These are phyloP conservation scores for Claviceps sp. DNA, from an alignment of 2,329 filamentous ascomycete genomes.

Conservation along the genomic window DNA sequence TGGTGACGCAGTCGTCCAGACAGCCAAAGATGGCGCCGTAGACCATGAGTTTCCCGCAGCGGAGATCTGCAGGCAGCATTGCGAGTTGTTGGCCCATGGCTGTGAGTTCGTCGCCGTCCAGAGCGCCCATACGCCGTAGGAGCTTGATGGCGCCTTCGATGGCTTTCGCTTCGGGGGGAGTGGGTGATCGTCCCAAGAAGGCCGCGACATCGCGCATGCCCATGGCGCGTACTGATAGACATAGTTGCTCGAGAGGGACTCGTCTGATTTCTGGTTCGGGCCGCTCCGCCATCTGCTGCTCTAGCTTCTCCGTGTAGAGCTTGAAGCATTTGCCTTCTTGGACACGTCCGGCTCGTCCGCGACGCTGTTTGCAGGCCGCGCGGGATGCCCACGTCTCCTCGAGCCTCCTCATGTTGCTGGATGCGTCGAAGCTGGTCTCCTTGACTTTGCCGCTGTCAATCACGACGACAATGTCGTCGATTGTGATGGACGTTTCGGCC, in stretches of 20 bases:
- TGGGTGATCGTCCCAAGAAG: slow-evolving; percentile 78
- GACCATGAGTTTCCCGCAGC: slow-evolving; percentile 89
- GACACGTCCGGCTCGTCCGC: slow-evolving; percentile 87
- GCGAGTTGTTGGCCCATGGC: slow-evolving; percentile 87
- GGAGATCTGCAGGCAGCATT: slow-evolving; percentile 84
- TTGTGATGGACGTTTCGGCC: slow-evolving; percentile 95
- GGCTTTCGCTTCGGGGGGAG: slow-evolving; percentile 72
- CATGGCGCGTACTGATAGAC: slow-evolving; percentile 90
- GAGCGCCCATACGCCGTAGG: slow-evolving; percentile 72
- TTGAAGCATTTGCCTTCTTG: slow-evolving; percentile 89
- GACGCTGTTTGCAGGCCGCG: slow-evolving; percentile 86
- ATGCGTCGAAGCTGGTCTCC: slow-evolving; percentile 84
- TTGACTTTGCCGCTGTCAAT: slow-evolving; percentile 94
- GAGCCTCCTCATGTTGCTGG: slow-evolving; percentile 86
- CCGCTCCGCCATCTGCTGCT: slow-evolving; percentile 72
- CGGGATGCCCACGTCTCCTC: slow-evolving; percentile 92
- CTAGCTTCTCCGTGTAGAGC: slow-evolving; percentile 76
- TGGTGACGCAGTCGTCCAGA: slow-evolving; percentile 74
- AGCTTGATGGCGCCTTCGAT: slow-evolving; percentile 75
- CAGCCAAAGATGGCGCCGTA: slow-evolving; percentile 91
- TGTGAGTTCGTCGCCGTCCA: slow-evolving; percentile 76
- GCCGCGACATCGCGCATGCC: slow-evolving; percentile 67
- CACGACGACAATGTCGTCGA: slow-evolving; percentile 91
- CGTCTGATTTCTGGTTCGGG: slow-evolving; percentile 89
- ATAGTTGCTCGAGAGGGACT: slow-evolving; percentile 87